A percentile compares a stretch with the other conserved stretches of the same genome.
These are phyloP conservation scores for Jaapia argillacea DNA, from an alignment of 768 basidiomycete genomes.

Conservation along the genomic window DNA sequence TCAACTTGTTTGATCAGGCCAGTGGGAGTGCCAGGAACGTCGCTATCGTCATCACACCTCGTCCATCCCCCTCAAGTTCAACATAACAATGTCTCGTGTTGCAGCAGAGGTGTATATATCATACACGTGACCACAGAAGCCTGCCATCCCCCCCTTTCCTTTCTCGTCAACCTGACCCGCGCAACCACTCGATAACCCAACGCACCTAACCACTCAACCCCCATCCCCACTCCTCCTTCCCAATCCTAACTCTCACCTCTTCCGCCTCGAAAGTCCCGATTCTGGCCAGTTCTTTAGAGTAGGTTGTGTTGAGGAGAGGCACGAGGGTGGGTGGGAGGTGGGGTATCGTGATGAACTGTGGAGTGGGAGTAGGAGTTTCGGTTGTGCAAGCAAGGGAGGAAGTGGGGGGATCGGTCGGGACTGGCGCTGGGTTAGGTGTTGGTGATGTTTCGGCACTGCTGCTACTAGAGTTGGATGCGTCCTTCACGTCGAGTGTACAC, in stretches of 20 bases:
- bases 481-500: background rate
- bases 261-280: slow-evolving; percentile 43
- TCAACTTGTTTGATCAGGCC: slow-evolving; percentile 67
- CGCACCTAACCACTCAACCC: too few species aligned
- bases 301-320: slow-evolving; percentile 36
- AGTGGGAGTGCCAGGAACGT: slow-evolving; percentile 67
- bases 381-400: slow-evolving; percentile 7
- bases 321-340: slow-evolving; percentile 40
- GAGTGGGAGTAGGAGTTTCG: slow-evolving; percentile 3
- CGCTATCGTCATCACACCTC: slow-evolving; percentile 31
- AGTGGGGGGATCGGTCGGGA: slow-evolving; percentile 8
- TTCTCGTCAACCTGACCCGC: too few species aligned
- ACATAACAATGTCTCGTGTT: too few species aligned
- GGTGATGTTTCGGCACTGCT: background rate
- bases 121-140: too few species aligned
- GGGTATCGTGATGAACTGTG: slow-evolving; percentile 42
- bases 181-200: too few species aligned
- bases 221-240: too few species aligned
- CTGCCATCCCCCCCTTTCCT: too few species aligned
- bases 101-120: too few species aligned
- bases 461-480: background rate
- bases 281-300: slow-evolving; percentile 30
- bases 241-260: slow-evolving; percentile 56
- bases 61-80: too few species aligned
- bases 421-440: slow-evolving; percentile 2